These are phyloP conservation scores for Penicillium hesseltinei DNA, from an alignment of 2,329 filamentous ascomycete species.

Conservation along the genomic window DNA sequence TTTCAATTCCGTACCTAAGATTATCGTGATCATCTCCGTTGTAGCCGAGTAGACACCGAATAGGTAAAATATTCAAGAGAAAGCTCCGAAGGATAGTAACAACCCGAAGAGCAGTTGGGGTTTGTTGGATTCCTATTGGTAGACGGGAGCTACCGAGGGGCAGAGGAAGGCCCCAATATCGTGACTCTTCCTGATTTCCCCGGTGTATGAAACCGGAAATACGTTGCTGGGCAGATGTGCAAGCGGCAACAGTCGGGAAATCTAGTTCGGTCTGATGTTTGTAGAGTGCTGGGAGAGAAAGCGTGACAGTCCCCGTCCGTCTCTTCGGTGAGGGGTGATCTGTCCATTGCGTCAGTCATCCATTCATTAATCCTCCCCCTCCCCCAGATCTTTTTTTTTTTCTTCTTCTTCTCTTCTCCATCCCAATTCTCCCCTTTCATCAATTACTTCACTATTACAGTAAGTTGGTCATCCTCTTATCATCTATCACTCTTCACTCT, in stretches of 20 bases:
- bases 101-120: slow-evolving; percentile 21
- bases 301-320: slow-evolving; percentile 27
- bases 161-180: slow-evolving; percentile 27
- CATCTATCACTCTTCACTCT: slow-evolving; percentile 1
- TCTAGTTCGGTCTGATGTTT: slow-evolving; percentile 7
- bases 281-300: slow-evolving; percentile 6
- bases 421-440: slow-evolving; percentile 6
- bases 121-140: slow-evolving; percentile 29
- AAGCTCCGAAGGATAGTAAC: slow-evolving; percentile 22
- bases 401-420: slow-evolving; percentile 2
- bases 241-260: slow-evolving; percentile 35
- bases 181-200: slow-evolving; percentile 43
- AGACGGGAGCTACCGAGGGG: slow-evolving; percentile 31
- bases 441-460: slow-evolving; percentile 10
- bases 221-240: slow-evolving; percentile 27
- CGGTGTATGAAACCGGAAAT: slow-evolving; percentile 46
- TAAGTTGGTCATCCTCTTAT: slow-evolving; percentile 5
- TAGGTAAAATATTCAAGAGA: slow-evolving; percentile 33
- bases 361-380: slow-evolving; percentile 31
- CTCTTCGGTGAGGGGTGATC: slow-evolving; percentile 30
- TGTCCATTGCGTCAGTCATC: slow-evolving; percentile 37
- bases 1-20: not conserved
- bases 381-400: slow-evolving; percentile 26
- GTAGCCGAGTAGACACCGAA: slow-evolving; percentile 21
- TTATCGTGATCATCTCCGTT: slow-evolving; percentile 10